Evolutionary conservation across 2,329 filamentous ascomycete species (phyloP).

Genomic region (Pseudogymnoascus sp.): DNA sequence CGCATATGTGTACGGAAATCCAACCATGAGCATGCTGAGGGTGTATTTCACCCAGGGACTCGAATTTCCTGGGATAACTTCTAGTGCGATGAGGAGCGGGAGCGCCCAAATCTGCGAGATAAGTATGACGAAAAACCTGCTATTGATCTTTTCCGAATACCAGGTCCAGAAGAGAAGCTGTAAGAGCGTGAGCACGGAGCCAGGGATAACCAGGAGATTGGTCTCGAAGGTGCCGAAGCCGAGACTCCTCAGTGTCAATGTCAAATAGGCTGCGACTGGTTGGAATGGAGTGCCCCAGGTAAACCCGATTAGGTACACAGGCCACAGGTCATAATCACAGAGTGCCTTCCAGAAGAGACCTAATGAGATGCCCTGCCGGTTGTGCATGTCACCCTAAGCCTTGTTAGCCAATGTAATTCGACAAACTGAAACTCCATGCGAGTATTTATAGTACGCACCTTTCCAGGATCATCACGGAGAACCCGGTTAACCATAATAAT

Average conservation of each 20-base stretch:
- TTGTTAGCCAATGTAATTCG: constrained; percentile 47
- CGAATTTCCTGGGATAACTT: constrained; percentile 21
- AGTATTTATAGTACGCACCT: constrained; percentile 28
- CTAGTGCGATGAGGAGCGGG: constrained; percentile 32
- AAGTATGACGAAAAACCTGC: constrained; percentile 32
- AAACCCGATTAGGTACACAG: constrained; percentile 28
- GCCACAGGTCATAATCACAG: constrained; percentile 50
- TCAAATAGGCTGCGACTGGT: constrained; percentile 20
- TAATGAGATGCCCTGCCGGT: constrained; percentile 49
- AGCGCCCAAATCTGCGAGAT: constrained; percentile 34
- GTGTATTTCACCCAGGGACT: constrained; percentile 27
- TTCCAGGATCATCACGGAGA: constrained; percentile 46
- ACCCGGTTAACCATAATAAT: constrained; percentile 61
- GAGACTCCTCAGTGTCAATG: constrained; percentile 17
- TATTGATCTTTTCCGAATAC: constrained; percentile 37
- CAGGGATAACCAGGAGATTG: constrained; percentile 22
- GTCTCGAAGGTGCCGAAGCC: constrained; percentile 23
- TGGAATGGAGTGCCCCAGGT: constrained; percentile 13
- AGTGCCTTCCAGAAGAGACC: constrained; percentile 43
- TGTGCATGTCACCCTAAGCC: constrained; percentile 50
- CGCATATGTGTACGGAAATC: constrained; percentile 15
- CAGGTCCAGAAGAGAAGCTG: constrained; percentile 40
- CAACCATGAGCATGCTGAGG: constrained; percentile 28
- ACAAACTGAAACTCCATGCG: constrained; percentile 42
- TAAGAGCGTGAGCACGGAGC: background rate